phyloP scores from a whole-genome alignment of 1,284 basidiomycete species.

The Apiotrichum porosum region DNA sequence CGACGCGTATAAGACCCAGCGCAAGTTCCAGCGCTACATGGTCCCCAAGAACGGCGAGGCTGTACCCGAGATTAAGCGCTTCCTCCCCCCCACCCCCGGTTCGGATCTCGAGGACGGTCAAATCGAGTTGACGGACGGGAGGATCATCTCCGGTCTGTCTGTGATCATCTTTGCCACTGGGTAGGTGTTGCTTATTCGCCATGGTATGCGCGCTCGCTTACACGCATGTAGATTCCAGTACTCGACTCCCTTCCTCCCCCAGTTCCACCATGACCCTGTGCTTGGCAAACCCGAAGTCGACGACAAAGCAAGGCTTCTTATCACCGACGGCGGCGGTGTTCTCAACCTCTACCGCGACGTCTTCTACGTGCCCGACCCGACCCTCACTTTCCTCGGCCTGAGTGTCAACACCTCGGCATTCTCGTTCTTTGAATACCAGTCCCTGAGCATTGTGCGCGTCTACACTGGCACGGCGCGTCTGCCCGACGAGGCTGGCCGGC shows the following conservation, averaged over 20 bases:
- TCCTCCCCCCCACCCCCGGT: conserved; percentile 23
- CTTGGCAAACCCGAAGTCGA: conserved; percentile 4
- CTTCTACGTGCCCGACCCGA: conserved; percentile 55
- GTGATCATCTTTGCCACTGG: conserved; percentile 53
- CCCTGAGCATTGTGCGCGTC: conserved; percentile 29
- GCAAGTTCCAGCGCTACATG: conserved; percentile 27
- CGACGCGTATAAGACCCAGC: conserved; percentile 31
- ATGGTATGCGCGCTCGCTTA: no score
- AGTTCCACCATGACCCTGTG: conserved; percentile 47
- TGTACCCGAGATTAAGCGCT: conserved; percentile 44
- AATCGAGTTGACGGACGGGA: conserved; percentile 50
- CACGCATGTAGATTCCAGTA: conserved; percentile 45
- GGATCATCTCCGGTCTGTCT: conserved; percentile 49
- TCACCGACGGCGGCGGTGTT: conserved; percentile 53
- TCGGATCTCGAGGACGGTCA: conserved; percentile 32
- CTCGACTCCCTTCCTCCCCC: conserved; percentile 53
- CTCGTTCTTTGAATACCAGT: conserved; percentile 38
- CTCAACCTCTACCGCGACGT: conserved; percentile 52
- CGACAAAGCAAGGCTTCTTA: conserved; percentile 26
- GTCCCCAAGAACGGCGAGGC: conserved; percentile 40
- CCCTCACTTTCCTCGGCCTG: conserved; percentile 48
- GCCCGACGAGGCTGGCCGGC: conserved; percentile 11
- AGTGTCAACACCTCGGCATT: conserved; percentile 34
- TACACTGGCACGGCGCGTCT: conserved; percentile 24
- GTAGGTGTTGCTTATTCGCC: conserved; percentile 22